Percentiles rank a stretch among this genome's conserved stretches.
Conservation (phyloP, 73 alveolate genomes). For the Paramecium sexaurelia region DNA sequence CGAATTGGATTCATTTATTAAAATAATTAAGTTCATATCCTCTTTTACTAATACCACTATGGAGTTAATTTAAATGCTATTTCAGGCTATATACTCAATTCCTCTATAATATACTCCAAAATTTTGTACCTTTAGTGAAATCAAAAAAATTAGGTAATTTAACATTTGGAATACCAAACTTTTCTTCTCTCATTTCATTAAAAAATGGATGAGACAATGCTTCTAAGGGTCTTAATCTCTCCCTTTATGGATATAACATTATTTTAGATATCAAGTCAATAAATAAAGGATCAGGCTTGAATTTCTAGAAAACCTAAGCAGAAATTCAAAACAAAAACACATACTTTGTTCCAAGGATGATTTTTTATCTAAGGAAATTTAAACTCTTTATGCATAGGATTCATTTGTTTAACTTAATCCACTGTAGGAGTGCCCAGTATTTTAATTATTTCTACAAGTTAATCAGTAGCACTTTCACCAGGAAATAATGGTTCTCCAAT, state of each 20-base stretch:
- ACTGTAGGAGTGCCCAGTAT: constrained; percentile 77
- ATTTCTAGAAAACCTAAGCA: constrained; percentile 44
- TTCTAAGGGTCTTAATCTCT: constrained; percentile 78
- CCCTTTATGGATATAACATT: constrained; percentile 80
- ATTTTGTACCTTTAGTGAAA: constrained; percentile 52
- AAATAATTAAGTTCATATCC: background rate
- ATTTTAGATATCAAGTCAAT: constrained; percentile 73
- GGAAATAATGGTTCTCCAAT: constrained; percentile 77
- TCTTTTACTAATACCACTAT: constrained; percentile 42
- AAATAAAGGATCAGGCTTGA: constrained; percentile 72
- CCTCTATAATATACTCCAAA: background rate
- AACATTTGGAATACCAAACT: constrained; percentile 73
- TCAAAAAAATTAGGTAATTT: constrained; percentile 68
- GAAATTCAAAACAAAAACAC: background rate
- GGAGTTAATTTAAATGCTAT: constrained; percentile 50
- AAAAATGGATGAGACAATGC: constrained; percentile 82
- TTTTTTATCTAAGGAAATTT: constrained; percentile 65
- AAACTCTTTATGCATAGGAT: constrained; percentile 74
- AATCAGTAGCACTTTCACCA: constrained; percentile 73
- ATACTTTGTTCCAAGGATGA: constrained; percentile 74
- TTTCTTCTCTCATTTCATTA: constrained; percentile 85
- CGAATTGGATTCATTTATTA: constrained; percentile 13
- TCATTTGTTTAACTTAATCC: constrained; percentile 74
- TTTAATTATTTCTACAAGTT: constrained; percentile 77
- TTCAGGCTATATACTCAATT: constrained; percentile 46